Conservation (phyloP, 2,329 filamentous ascomycete genomes). For the Penicillium sp. region DNA sequence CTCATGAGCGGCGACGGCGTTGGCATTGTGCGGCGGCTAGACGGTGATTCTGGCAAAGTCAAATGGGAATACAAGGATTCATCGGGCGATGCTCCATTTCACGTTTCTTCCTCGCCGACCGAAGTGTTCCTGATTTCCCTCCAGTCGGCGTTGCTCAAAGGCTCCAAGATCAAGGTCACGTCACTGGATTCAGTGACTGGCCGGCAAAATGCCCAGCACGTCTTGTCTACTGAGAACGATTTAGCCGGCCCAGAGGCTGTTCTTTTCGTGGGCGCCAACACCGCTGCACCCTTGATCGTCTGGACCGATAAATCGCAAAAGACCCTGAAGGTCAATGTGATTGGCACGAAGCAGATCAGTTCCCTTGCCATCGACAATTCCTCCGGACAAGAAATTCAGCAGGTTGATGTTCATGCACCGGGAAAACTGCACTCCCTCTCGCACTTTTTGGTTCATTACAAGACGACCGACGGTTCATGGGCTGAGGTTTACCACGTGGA, state of each 20-base stretch:
- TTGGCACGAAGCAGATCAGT: constrained; percentile 40
- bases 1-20: constrained; percentile 52
- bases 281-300: constrained; percentile 39
- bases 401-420: constrained; percentile 64
- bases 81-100: constrained; percentile 62
- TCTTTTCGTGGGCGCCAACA: constrained; percentile 39
- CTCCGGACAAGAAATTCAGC: constrained; percentile 46
- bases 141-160: constrained; percentile 58
- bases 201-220: constrained; percentile 63
- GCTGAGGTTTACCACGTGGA: constrained; percentile 83
- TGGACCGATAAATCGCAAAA: constrained; percentile 44
- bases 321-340: constrained; percentile 41
- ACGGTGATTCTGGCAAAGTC: constrained; percentile 64
- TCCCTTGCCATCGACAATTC: constrained; percentile 38
- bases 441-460: constrained; percentile 80
- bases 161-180: constrained; percentile 70
- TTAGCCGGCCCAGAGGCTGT: constrained; percentile 45
- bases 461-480: constrained; percentile 64
- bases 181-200: constrained; percentile 69
- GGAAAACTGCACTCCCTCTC: constrained; percentile 63
- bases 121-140: constrained; percentile 71
- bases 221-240: constrained; percentile 67
- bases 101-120: constrained; percentile 64
- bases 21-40: constrained; percentile 62
- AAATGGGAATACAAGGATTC: constrained; percentile 73